A percentile compares a stretch with the other conserved stretches of the same genome.
These are phyloP conservation scores for Cryptococcus floricola DNA, from an alignment of 1,284 basidiomycete genomes.

Conservation along the genomic window DNA sequence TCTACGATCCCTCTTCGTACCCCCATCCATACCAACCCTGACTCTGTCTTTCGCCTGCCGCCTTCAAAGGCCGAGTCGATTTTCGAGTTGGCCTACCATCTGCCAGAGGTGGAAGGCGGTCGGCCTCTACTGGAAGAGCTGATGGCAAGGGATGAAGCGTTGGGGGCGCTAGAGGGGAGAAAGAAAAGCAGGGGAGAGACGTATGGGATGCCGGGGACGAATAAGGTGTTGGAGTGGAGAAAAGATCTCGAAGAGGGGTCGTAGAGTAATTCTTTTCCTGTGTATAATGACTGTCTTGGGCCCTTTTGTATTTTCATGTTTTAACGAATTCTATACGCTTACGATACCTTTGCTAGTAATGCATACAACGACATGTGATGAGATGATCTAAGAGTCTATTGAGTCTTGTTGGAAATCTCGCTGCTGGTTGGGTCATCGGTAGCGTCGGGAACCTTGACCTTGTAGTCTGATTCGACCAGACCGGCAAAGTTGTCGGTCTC, in stretches of 20 bases:
- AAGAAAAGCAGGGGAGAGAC: background rate
- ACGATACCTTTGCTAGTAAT: no score
- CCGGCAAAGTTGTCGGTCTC: constrained; percentile 34
- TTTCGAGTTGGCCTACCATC: background rate
- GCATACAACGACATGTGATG: no score
- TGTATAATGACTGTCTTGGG: background rate
- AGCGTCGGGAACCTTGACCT: constrained; percentile 14
- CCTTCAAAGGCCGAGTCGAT: background rate
- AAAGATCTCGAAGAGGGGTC: constrained; percentile 10
- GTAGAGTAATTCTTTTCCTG: background rate
- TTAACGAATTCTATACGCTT: background rate
- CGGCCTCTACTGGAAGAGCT: constrained; percentile 6
- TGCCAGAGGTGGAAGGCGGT: background rate
- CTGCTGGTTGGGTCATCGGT: constrained; percentile 22
- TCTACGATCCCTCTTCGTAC: background rate
- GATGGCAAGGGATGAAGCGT: constrained; percentile 2
- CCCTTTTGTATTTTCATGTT: background rate
- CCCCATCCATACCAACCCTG: background rate
- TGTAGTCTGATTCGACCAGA: constrained; percentile 23
- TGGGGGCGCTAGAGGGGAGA: background rate
- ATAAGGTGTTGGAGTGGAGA: constrained; percentile 14
- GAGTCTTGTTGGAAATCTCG: constrained; percentile 10
- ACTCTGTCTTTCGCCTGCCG: background rate
- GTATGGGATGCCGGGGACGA: background rate
- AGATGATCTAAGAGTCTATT: background rate